These are phyloP conservation scores for Pueraria montana DNA, from an alignment of 306 rosid genomes.

Conservation along the genomic window DNA sequence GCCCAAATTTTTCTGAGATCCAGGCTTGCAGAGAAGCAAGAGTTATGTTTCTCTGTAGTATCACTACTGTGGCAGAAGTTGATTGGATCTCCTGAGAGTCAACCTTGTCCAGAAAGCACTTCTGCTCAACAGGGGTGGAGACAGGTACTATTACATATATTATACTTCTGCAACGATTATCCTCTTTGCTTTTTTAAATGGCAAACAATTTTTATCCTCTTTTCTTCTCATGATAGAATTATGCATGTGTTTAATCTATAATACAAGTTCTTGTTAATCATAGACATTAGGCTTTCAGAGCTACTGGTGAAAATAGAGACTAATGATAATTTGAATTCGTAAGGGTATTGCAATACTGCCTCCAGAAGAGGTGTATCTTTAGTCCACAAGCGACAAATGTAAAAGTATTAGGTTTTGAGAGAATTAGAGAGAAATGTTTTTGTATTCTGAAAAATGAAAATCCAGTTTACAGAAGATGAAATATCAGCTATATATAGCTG, in stretches of 20 bases:
- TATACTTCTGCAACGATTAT: background rate
- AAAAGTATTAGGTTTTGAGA: background rate
- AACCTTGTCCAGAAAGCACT: slow-evolving; percentile 84
- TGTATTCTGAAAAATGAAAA: no score
- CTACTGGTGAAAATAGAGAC: slow-evolving; percentile 12
- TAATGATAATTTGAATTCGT: background rate
- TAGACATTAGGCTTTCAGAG: slow-evolving; percentile 6
- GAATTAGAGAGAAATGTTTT: no score
- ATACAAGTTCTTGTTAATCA: background rate
- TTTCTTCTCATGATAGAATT: slow-evolving; percentile 18
- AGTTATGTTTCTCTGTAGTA: slow-evolving; percentile 85
- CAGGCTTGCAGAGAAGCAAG: slow-evolving; percentile 78
- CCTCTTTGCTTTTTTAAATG: background rate
- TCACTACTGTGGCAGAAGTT: slow-evolving; percentile 89
- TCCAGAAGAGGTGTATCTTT: background rate
- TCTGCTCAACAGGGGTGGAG: slow-evolving; percentile 97
- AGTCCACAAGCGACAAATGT: background rate
- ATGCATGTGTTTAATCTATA: background rate
- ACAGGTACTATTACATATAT: slow-evolving; percentile 64
- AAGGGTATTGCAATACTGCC: background rate
- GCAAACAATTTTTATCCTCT: background rate
- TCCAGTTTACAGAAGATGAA: no score
- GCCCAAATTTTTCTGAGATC: slow-evolving; percentile 76
- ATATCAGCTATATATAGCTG: no score
- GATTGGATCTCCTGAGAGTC: slow-evolving; percentile 84